These are phyloP conservation scores for Aspergillus alliaceus DNA, from an alignment of 2,329 filamentous ascomycete genomes.

Conservation along the genomic window DNA sequence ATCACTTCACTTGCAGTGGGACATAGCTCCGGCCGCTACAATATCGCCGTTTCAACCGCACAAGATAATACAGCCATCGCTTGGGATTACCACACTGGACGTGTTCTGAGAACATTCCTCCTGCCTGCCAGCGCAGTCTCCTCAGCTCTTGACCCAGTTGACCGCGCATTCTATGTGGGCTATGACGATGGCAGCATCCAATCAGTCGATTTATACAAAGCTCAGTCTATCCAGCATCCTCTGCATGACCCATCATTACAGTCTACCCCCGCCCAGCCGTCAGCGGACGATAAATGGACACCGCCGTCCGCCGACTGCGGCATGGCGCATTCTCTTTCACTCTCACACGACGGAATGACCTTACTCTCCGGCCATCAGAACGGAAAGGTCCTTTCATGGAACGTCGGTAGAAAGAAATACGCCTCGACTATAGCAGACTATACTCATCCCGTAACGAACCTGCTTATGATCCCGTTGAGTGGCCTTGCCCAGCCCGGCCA, in stretches of 20 bases:
- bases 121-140: conserved; percentile 73
- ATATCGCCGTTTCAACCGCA: conserved; percentile 80
- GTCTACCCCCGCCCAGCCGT: conserved; percentile 42
- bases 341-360: conserved; percentile 80
- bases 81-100: conserved; percentile 86
- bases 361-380: conserved; percentile 78
- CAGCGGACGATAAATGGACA: conserved; percentile 45
- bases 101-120: conserved; percentile 76
- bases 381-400: conserved; percentile 80
- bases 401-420: conserved; percentile 69
- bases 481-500: conserved; percentile 41
- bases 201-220: conserved; percentile 70
- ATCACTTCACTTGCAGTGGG: conserved; percentile 56
- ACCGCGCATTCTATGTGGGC: conserved; percentile 77
- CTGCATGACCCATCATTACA: conserved; percentile 37
- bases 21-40: conserved; percentile 69
- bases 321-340: conserved; percentile 64
- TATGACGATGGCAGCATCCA: conserved; percentile 80
- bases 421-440: conserved; percentile 68
- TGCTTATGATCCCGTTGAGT: conserved; percentile 68
- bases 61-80: conserved; percentile 85
- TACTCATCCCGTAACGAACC: conserved; percentile 79
- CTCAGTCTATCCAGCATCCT: conserved; percentile 43
- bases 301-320: conserved; percentile 64
- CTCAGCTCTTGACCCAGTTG: conserved; percentile 75